Percentiles rank a stretch among this genome's conserved stretches.
phyloP scores from a whole-genome alignment of 2,329 filamentous ascomycete genomes.

The Diaporthe australafricana region DNA sequence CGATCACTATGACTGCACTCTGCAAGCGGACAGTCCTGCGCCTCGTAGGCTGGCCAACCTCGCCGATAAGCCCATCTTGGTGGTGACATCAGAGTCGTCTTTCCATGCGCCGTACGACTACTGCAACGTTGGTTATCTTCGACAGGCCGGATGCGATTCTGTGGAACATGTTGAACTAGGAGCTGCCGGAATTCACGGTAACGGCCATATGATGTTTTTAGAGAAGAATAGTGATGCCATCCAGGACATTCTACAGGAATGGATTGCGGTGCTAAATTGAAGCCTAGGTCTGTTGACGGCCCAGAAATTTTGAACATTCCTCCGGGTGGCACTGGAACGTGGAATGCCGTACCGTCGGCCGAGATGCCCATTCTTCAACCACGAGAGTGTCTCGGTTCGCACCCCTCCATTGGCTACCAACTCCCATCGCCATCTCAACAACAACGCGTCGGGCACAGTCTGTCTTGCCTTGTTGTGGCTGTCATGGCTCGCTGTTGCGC shows the following conservation, averaged over 20 bases:
- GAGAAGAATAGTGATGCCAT: constrained; percentile 60
- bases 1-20: constrained; percentile 42
- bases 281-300: constrained; percentile 5
- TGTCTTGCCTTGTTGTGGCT: constrained; percentile 25
- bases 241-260: constrained; percentile 10
- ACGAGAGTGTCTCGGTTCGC: constrained; percentile 28
- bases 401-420: constrained; percentile 7
- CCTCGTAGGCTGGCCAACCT: constrained; percentile 53
- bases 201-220: constrained; percentile 61
- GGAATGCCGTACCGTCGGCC: background rate
- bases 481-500: background rate
- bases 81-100: constrained; percentile 56
- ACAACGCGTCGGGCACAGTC: constrained; percentile 6
- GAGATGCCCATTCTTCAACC: constrained; percentile 31
- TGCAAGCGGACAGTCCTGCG: constrained; percentile 50
- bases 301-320: constrained; percentile 10
- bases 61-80: constrained; percentile 48
- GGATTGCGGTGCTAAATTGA: constrained; percentile 18
- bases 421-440: constrained; percentile 11
- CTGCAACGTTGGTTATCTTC: constrained; percentile 53
- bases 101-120: constrained; percentile 60
- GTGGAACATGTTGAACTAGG: constrained; percentile 43
- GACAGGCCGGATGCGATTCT: constrained; percentile 53
- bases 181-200: constrained; percentile 54
- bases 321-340: constrained; percentile 18